Base-by-base conservation (phyloP, 208 protist species). In the Leptomonas seymouri region DNA sequence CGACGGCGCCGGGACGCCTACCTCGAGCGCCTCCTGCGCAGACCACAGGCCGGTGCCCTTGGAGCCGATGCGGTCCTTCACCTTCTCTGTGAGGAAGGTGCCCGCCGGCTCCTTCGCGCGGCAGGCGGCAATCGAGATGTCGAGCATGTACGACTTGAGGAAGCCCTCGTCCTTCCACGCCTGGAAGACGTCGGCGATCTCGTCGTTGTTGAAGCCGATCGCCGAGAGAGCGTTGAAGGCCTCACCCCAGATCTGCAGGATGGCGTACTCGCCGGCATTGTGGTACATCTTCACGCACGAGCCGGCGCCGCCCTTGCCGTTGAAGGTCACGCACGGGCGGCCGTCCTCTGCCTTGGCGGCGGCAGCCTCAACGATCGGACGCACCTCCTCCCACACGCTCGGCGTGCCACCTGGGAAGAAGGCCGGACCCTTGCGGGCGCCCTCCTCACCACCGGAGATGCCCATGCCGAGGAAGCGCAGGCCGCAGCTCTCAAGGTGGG, bases 201-300 rank as follows among this genome's bases (percentile, higher is more conserved):
- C 90, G 54, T 97, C 89, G 67, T 98, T 97, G 62, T 56, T 87
- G 56, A 99, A 76, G 23, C 89, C 87, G 23, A 98, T 51, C 31
- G 81, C 90, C 36, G 85, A 84, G 50, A 99, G 77, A 9, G 99
- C 64, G 64, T 97, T 82, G 87, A 98, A 99, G 1, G 90, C 93
- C 90, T 99, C 98, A 50, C 89, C 94, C 87, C 88, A 94, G 31
- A 95, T 86, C 87, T 99, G 98, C 90, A 99, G 99, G 76, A 99
- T 98, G 55, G 97, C 99, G 87, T 99, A 99, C 85, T 99, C 98
- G 51, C 99, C 99, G 51, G 98, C 98, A 82, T 99, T 99, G 92
- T 99, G 99, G 48, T 99, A 98, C 97, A 99, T 99, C 86, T 99
- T 99, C 34, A 99, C 98, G 75, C 98, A 99, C 59, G 99, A 96